Evolutionary conservation across 257 asterid species (phyloP).

Genomic region (Parsonsia alboflavescens): DNA sequence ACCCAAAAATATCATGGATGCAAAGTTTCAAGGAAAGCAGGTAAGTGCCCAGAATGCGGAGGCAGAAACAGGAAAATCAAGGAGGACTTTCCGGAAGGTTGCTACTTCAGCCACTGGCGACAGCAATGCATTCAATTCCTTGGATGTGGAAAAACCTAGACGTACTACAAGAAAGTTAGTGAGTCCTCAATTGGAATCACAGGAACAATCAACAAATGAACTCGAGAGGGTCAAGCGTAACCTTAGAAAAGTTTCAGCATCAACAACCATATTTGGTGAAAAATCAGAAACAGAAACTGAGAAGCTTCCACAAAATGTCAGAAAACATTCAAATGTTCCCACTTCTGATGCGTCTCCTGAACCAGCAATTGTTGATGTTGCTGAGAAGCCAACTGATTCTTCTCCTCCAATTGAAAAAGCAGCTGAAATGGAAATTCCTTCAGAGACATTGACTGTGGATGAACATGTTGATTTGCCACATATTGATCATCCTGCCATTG

Average conservation of each 20-base stretch:
- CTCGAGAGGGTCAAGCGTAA: conserved; percentile 37
- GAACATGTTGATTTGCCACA: conserved; percentile 33
- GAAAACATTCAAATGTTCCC: conserved; percentile 23
- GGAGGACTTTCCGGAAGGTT: conserved; percentile 61
- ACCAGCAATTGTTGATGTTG: conserved; percentile 24
- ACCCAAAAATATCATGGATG: conserved; percentile 31
- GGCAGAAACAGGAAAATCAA: conserved; percentile 55
- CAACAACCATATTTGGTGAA: conserved; percentile 43
- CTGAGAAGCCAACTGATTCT: conserved; percentile 23
- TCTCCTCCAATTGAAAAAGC: conserved; percentile 26
- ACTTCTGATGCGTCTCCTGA: conserved; percentile 41
- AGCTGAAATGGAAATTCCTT: conserved; percentile 30
- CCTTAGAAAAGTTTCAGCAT: conserved; percentile 50
- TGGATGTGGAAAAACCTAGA: conserved; percentile 54
- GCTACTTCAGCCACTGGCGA: conserved; percentile 45
- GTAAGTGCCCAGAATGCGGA: conserved; percentile 30
- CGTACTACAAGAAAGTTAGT: conserved; percentile 45
- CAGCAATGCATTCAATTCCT: conserved; percentile 34
- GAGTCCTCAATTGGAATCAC: conserved; percentile 46
- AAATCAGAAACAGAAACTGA: conserved; percentile 49
- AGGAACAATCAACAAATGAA: conserved; percentile 56
- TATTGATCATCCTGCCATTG: conserved; percentile 35
- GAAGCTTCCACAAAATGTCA: conserved; percentile 39
- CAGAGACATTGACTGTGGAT: conserved; percentile 24
- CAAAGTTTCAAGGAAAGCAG: conserved; percentile 56